A percentile compares a stretch with the other conserved stretches of the same genome.
Evolutionary conservation across 495 filamentous ascomycete species (phyloP).

Genomic region (Lineolata rhizophorae): DNA sequence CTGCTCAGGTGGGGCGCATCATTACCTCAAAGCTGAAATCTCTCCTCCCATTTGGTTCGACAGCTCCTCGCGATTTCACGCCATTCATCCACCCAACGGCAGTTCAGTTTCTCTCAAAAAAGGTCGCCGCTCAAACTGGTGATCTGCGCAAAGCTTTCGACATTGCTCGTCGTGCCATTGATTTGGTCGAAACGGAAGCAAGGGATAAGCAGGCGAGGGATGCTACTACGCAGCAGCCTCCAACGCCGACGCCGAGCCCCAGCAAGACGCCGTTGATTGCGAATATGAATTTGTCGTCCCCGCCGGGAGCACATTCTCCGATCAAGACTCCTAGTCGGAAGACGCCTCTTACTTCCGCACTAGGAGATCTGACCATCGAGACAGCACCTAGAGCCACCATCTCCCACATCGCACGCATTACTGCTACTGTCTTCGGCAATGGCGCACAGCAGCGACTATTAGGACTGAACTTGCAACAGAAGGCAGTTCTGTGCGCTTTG

Average conservation of each 20-base stretch:
- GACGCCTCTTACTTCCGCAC: conserved; percentile 9
- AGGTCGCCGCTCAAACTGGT: conserved; percentile 79
- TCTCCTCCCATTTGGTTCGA: conserved; percentile 27
- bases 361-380: conserved; percentile 36
- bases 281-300: conserved; percentile 47
- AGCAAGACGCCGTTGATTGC: conserved; percentile 42
- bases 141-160: conserved; percentile 93
- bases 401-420: conserved; percentile 72
- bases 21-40: conserved; percentile 65
- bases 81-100: conserved; percentile 88
- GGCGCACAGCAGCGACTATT: conserved; percentile 63
- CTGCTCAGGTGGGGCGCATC: conserved; percentile 67
- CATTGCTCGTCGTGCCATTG: conserved; percentile 72
- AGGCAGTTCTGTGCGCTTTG: conserved; percentile 76
- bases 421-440: conserved; percentile 67
- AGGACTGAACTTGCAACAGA: conserved; percentile 84
- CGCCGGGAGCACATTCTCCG: conserved; percentile 16
- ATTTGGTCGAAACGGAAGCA: conserved; percentile 71
- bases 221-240: conserved; percentile 28
- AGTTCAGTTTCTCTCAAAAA: conserved; percentile 80
- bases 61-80: conserved; percentile 22
- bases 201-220: conserved; percentile 26
- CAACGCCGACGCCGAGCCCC: conserved; percentile 23
- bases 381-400: conserved; percentile 83
- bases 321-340: conserved; percentile 5